phyloP scores from a whole-genome alignment of 768 basidiomycete genomes.

The Pulveroboletus sp. region DNA sequence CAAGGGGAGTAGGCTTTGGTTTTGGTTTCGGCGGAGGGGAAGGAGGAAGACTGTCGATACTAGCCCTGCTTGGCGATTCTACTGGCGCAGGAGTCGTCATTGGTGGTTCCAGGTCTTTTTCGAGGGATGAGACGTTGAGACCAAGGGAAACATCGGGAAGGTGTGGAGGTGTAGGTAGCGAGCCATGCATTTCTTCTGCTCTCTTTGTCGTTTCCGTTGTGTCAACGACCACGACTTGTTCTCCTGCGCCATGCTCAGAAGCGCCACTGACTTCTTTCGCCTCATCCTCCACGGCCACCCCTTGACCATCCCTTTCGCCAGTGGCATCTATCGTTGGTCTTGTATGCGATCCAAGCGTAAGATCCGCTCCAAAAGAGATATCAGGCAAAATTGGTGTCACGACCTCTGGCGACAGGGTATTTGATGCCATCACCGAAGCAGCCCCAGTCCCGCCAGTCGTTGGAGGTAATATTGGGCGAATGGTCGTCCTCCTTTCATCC shows the following conservation, averaged over 20 bases:
- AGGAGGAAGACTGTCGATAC: slow-evolving; percentile 18
- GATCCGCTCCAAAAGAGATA: slow-evolving; percentile 19
- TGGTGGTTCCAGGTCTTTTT: slow-evolving; percentile 10
- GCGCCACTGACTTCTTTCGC: background rate
- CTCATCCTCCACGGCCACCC: background rate
- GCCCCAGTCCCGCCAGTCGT: background rate
- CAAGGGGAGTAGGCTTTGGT: slow-evolving; percentile 14
- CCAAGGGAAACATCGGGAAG: slow-evolving; percentile 13
- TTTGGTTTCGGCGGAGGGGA: slow-evolving; percentile 23
- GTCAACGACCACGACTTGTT: background rate
- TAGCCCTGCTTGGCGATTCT: slow-evolving; percentile 5
- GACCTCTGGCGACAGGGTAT: slow-evolving; percentile 1
- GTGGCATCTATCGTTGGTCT: slow-evolving; percentile 4
- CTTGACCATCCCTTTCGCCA: slow-evolving; percentile 14
- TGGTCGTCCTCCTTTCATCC: slow-evolving; percentile 14
- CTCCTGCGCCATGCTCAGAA: background rate
- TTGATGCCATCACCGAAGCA: slow-evolving; percentile 3
- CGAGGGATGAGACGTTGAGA: slow-evolving; percentile 9
- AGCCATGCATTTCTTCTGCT: background rate
- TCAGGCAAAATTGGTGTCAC: slow-evolving; percentile 12
- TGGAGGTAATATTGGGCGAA: slow-evolving; percentile 13
- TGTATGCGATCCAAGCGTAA: slow-evolving; percentile 14
- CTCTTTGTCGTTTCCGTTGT: background rate
- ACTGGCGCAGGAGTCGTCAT: background rate
- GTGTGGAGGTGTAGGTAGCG: slow-evolving; percentile 2